Evolutionary conservation across 352 stramenopile species (phyloP).

Genomic region (Pythium rishiriense): DNA sequence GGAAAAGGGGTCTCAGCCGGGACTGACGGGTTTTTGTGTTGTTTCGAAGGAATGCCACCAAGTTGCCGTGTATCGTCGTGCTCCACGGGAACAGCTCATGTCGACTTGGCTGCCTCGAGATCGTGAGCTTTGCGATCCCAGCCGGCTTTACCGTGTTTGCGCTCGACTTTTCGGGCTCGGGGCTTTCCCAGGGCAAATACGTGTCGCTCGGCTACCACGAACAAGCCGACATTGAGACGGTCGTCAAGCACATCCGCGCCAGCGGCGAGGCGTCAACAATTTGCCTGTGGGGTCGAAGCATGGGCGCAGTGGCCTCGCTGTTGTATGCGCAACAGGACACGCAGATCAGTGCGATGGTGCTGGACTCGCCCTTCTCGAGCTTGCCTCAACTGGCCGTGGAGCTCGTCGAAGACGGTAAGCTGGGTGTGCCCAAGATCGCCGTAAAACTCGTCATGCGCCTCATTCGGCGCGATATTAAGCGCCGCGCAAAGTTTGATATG

Average conservation of each 20-base stretch:
- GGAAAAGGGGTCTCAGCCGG: neutral
- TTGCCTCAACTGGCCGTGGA: slow-evolving; percentile 70
- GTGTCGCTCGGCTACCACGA: slow-evolving; percentile 84
- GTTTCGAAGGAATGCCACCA: slow-evolving; percentile 27
- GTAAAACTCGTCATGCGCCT: slow-evolving; percentile 84
- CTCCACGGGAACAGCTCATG: slow-evolving; percentile 87
- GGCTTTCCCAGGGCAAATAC: slow-evolving; percentile 77
- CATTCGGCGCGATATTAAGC: slow-evolving; percentile 78
- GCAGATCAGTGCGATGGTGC: slow-evolving; percentile 74
- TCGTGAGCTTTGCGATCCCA: slow-evolving; percentile 72
- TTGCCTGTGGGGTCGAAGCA: slow-evolving; percentile 76
- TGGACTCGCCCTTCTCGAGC: slow-evolving; percentile 84
- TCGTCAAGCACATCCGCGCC: slow-evolving; percentile 64
- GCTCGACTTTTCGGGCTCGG: slow-evolving; percentile 77
- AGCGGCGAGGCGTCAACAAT: slow-evolving; percentile 57
- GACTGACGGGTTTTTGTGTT: neutral
- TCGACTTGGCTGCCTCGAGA: slow-evolving; percentile 67
- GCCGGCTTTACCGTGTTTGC: slow-evolving; percentile 84
- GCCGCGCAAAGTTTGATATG: slow-evolving; percentile 85
- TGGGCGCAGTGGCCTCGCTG: slow-evolving; percentile 75
- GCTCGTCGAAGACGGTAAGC: slow-evolving; percentile 79
- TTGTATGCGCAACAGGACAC: slow-evolving; percentile 61
- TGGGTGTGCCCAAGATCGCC: slow-evolving; percentile 77
- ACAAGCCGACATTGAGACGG: slow-evolving; percentile 67
- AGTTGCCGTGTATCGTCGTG: slow-evolving; percentile 76